Percentiles rank a stretch among this genome's conserved stretches.
phyloP scores from a whole-genome alignment of 768 basidiomycete genomes.

The Mrakia blollopis region DNA sequence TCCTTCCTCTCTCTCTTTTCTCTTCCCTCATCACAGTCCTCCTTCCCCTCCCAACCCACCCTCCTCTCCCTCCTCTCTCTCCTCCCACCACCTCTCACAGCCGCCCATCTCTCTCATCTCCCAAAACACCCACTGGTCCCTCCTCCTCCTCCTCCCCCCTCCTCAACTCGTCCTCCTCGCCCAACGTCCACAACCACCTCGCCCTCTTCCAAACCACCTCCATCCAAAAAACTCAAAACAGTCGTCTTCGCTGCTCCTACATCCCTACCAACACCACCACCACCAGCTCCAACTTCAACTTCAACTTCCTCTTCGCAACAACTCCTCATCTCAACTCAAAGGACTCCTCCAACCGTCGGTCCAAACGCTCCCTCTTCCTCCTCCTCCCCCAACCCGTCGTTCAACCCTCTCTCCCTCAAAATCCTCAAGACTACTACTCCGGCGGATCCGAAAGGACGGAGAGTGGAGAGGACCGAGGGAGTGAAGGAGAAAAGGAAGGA shows the following conservation, averaged over 20 bases:
- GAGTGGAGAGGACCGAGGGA: not conserved
- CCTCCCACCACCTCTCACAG: not conserved
- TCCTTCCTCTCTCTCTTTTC: not conserved
- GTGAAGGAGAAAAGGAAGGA: conserved; percentile 24
- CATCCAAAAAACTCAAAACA: not conserved
- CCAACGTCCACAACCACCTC: too few species aligned
- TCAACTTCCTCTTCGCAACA: not conserved
- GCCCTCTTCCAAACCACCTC: not conserved
- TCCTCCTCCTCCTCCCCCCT: not conserved
- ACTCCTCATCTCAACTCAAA: not conserved
- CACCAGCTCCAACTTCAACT: too few species aligned
- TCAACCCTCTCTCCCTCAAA: conserved; percentile 21
- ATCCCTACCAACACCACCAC: too few species aligned
- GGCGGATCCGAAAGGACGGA: conserved; percentile 5
- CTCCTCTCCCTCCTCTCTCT: not conserved
- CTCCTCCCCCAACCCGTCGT: not conserved
- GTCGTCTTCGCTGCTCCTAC: not conserved
- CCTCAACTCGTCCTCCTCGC: not conserved
- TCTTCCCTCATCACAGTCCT: not conserved
- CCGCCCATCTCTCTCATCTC: not conserved
- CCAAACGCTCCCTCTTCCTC: not conserved
- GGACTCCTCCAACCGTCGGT: not conserved
- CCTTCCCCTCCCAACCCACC: not conserved
- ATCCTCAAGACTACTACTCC: conserved; percentile 25
- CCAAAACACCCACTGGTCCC: not conserved